Conservation (phyloP, 2,329 filamentous ascomycete genomes). For the Metarhizium brunneum region DNA sequence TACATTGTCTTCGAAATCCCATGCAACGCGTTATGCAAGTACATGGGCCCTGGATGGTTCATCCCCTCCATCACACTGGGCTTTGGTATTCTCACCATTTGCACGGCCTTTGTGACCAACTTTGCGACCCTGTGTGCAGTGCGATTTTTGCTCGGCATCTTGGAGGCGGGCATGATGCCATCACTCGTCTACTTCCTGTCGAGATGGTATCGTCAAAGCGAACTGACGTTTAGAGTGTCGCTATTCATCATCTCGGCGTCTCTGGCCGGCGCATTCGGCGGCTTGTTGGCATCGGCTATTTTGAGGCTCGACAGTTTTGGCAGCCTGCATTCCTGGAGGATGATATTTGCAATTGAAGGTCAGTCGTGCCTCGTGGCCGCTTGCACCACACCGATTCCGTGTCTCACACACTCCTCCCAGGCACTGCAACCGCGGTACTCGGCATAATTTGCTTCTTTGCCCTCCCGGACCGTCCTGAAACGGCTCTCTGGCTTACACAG, state of each 20-base stretch:
- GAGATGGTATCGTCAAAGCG: constrained; percentile 53
- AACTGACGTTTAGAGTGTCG: constrained; percentile 53
- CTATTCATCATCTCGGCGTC: constrained; percentile 59
- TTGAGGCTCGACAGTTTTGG: constrained; percentile 49
- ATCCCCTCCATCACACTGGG: constrained; percentile 46
- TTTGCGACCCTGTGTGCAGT: constrained; percentile 40
- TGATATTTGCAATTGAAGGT: constrained; percentile 61
- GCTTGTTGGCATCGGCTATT: constrained; percentile 53
- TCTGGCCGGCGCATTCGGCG: constrained; percentile 58
- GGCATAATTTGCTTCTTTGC: constrained; percentile 50
- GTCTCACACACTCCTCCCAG: constrained; percentile 16
- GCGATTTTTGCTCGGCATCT: constrained; percentile 49
- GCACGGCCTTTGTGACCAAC: constrained; percentile 49
- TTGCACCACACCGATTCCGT: not conserved
- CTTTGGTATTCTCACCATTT: constrained; percentile 51
- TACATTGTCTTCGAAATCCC: constrained; percentile 61
- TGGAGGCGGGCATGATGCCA: constrained; percentile 57
- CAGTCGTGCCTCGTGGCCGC: not conserved
- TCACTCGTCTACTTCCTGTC: constrained; percentile 58
- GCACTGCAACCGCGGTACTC: constrained; percentile 46
- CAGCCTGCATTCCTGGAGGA: constrained; percentile 49
- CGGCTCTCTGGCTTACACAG: constrained; percentile 53
- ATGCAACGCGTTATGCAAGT: constrained; percentile 52
- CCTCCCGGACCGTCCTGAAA: constrained; percentile 56
- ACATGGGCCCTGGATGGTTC: constrained; percentile 56